Base-by-base conservation (phyloP, 2,329 filamentous ascomycete genomes). In the Verticillium isaacii region DNA sequence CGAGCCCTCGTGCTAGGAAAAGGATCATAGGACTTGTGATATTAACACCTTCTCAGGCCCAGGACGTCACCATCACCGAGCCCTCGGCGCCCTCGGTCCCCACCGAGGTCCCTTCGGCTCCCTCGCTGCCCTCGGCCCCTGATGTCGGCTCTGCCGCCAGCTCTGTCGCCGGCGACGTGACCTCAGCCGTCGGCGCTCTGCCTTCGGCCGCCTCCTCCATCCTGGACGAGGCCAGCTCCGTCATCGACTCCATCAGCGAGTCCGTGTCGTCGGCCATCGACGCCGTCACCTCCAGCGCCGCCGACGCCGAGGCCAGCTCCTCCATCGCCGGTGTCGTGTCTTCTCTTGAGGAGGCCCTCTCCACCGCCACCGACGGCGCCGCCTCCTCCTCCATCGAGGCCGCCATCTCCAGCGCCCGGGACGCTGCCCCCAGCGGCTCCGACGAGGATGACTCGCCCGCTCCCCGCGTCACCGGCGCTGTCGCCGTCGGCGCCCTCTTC, bases 401-500 rank as follows among this genome's bases (percentile, higher is more conserved):
- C 37, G 37, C 45, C 19, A 23, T 23, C 45, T 60, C 62, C 34
- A 59, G 58, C 14, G 56, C 61, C 54, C 68, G 63, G 17, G 64
- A 64, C 19, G 64, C 60, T 8, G 64, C 59, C 17, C 64, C 66
- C 19, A 66, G 65, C 32, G 59, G 41, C 17, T 61, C 61, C 37
- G 59, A 61, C 39, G 62, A 61, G 34, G 55, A 32, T 17, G 65
- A 68, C 61, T 71, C 66, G 8, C 73, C 74, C 7, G 73, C 69
- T 57, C 69, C 75, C 56, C 67, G 69, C 61, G 74, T 73, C 64
- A 80, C 78, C 17, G 80, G 73, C 32, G 78, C 74, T 32, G 66
- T 81, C 52, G 79, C 75, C 23, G 70, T 82, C 56, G 79, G 79
- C 36, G 80, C 79, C 29, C 72, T 82, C 62, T 70, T 82, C 57